phyloP scores from a whole-genome alignment of 2,329 filamentous ascomycete species.

The Sporothrix phasma region DNA sequence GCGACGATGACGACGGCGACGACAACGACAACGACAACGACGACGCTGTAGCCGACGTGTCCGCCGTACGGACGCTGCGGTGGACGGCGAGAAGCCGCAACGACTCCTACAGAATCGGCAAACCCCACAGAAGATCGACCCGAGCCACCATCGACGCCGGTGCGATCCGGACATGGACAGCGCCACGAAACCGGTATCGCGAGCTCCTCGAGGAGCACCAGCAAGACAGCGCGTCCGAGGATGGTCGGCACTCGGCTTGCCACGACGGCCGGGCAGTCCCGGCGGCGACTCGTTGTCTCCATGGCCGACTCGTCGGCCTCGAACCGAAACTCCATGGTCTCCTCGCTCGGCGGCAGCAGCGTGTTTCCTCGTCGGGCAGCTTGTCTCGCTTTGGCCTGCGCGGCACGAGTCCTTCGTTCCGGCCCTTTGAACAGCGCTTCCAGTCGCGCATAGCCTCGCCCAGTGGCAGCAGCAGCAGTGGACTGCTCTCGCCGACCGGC shows the following conservation, averaged over 20 bases:
- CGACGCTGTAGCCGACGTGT: background rate
- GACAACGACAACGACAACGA: slow-evolving; percentile 31
- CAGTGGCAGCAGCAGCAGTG: slow-evolving; percentile 26
- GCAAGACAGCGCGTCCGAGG: slow-evolving; percentile 41
- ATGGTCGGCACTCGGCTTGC: slow-evolving; percentile 41
- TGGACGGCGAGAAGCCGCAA: background rate
- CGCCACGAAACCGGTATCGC: slow-evolving; percentile 34
- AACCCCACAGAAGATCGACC: slow-evolving; percentile 31
- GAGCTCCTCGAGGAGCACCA: slow-evolving; percentile 33
- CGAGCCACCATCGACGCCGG: slow-evolving; percentile 21
- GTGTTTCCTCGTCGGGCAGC: slow-evolving; percentile 52
- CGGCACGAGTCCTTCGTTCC: slow-evolving; percentile 71
- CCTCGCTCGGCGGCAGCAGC: slow-evolving; percentile 55
- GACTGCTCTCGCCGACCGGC: slow-evolving; percentile 51
- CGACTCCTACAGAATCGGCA: slow-evolving; percentile 20
- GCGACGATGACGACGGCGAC: slow-evolving; percentile 26
- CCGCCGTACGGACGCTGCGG: background rate
- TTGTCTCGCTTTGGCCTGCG: slow-evolving; percentile 45
- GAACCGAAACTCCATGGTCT: slow-evolving; percentile 54
- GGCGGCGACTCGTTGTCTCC: slow-evolving; percentile 55
- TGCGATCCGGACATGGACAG: slow-evolving; percentile 25
- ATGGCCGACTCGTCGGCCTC: slow-evolving; percentile 79
- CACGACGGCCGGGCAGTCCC: slow-evolving; percentile 53
- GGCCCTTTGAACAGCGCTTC: slow-evolving; percentile 91
- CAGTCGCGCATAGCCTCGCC: slow-evolving; percentile 68